Evolutionary conservation across 169 alveolate species (phyloP), one percentile per base, ranked within the genome.

Genomic region (Theileria equi): DNA sequence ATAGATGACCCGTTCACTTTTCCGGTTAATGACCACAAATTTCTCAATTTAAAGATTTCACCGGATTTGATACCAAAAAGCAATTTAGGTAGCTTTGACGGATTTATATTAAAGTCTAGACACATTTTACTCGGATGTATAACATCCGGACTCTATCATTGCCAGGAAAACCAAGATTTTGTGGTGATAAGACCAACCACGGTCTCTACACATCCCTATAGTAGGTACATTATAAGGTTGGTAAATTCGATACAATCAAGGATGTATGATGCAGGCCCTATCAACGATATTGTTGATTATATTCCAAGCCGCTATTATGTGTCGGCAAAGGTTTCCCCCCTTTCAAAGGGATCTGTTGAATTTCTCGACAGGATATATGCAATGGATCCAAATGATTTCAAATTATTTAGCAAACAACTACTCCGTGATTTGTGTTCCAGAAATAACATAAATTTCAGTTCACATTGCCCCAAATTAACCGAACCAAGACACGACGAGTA

Each of bases 401-500:
- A 54, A 31, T 36, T 49, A 28, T 29, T 54, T 5, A 34, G 26
- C n/a, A 11, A 45, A 1, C 52, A 54, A 49, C 35, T 6, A 2
- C n/a, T 54, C 17, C 34, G 17, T 13, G 5, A 23, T 13, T 34
- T 60, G 16, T 44, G 32, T 17, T 10, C 11, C 31, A 44, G 45
- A 11, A 60, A 47, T 10, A 10, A 10, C 4, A 19, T 10, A 32
- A 35, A 53, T 1, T 0, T 60, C 16, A 60, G 32, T n/a, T 23
- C 16, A n/a, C 44, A 60, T 10, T 43, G 40, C 49, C 70, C 70
- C 0, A 43, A 45, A 16, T 7, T 74, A 8, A 32, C 28, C 23
- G 84, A 74, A 48, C 84, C 78, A 23, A 32, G 29, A 8, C 84
- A 74, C 43, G 55, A 44, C 3, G 79, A 74, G 17, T 74, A 63